A percentile compares a stretch with the other conserved stretches of the same genome.
Evolutionary conservation across 768 basidiomycete species (phyloP).

Genomic region (Agrocybe praecox): DNA sequence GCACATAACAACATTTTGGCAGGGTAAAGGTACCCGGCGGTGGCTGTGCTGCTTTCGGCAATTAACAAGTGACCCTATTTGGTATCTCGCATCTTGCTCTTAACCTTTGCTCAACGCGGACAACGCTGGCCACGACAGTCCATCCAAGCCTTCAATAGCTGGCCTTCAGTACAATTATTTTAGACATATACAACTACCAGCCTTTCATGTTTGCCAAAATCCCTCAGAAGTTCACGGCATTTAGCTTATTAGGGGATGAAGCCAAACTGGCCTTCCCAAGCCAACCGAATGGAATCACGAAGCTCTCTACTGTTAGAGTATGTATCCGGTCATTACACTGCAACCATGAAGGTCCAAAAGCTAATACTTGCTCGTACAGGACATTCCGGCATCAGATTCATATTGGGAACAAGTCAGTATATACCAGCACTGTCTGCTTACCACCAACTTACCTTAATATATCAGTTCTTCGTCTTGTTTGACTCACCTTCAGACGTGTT

Average conservation of each 20-base stretch:
- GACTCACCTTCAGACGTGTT: slow-evolving; percentile 92
- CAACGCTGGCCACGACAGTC: no score
- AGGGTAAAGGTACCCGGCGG: background rate
- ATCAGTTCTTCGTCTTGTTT: slow-evolving; percentile 80
- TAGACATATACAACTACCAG: background rate
- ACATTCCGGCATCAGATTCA: slow-evolving; percentile 72
- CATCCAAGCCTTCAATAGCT: no score
- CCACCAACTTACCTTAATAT: background rate
- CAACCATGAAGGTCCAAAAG: background rate
- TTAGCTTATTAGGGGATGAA: slow-evolving; percentile 82
- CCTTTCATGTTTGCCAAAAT: slow-evolving; percentile 63
- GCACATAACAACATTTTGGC: background rate
- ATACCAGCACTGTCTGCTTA: background rate
- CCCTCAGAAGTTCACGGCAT: slow-evolving; percentile 71
- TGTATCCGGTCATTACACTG: slow-evolving; percentile 29
- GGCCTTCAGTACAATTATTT: background rate
- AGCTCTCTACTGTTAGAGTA: slow-evolving; percentile 74
- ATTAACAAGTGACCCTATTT: background rate
- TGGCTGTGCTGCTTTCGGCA: slow-evolving; percentile 15
- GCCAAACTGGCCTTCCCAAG: slow-evolving; percentile 89
- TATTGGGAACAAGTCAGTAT: slow-evolving; percentile 87
- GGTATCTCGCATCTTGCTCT: background rate
- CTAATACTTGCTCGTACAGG: slow-evolving; percentile 40
- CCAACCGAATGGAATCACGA: slow-evolving; percentile 77
- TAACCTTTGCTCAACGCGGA: no score